Base-by-base conservation (phyloP, 768 basidiomycete genomes). In the Tylopilus vinaceipallidus region DNA sequence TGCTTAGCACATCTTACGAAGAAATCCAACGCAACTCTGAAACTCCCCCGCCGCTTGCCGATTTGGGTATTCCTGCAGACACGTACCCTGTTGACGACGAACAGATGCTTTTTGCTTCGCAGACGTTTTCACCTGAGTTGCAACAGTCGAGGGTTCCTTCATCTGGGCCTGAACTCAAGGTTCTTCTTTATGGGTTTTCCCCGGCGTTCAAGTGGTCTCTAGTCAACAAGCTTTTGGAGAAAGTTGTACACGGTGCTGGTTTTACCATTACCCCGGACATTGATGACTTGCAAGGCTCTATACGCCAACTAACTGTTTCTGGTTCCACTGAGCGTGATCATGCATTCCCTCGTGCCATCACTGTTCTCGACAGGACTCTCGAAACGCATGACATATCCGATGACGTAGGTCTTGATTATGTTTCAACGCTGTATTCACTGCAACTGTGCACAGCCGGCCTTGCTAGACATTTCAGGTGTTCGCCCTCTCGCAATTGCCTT, bases 401-500 rank as follows among this genome's bases (percentile, higher is more conserved):
- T 47, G 66, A 64, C 44, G 66, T 70, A 67, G 57, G 68, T 67
- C 30, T 53, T 52, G 42, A 35, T 38, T 45, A n/a, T 32, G 36
- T 53, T 53, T 52, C 33, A 55, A 38, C 42, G 38, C 34, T 53
- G 56, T 56, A 63, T 59, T 70, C 50, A 71, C 61, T 48, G 55
- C 63, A 69, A 65, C 55, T 53, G 14, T 22, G 34, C 20, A 38
- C 63, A 81, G 78, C 67, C 73, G 66, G 66, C 61, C 60, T 60
- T 64, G 52, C 72, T 73, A 65, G 62, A 62, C 45, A 55, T 59
- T 60, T 58, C 65, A 50, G 69, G 67, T 44, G 68, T 71, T 58
- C 83, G 77, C 47, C 86, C 86, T 27, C 70, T 90, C 55, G 88
- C 84, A 20, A 72, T 90, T 52, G 71, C 88, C 48, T 86, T 81